Base-by-base conservation (phyloP, 352 stramenopile genomes). In the Phytophthora boehmeriae region DNA sequence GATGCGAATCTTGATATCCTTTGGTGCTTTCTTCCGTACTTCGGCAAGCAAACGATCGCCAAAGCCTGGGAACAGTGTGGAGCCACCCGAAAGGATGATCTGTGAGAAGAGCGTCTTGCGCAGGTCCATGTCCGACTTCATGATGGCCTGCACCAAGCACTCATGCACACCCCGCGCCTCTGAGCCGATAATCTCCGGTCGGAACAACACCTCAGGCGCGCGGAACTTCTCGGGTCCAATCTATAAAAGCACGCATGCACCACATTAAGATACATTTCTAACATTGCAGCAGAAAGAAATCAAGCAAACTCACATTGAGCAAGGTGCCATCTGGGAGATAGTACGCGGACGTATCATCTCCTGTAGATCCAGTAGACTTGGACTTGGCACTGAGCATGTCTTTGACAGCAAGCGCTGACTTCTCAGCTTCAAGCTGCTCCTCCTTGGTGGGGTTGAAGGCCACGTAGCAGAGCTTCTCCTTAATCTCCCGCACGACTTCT, bases 41-140 rank as follows among this genome's bases (percentile, higher is more conserved):
- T 99, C 97, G 25, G 97, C 92, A 11, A 98, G 73, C 53, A 99
- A 78, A 28, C 96, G 89, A 65, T 99, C 95, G 16, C 92, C 92
- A 76, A 99, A 98, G n/a, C 96, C 95, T 11, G 86, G 85, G 50
- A 98, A 95, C 11, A 98, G 80, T 23, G 96, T 99, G n/a, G 95
- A 98, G 52, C 96, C 97, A 42, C 95, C 95, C 14, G 90, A 93
- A 14, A 98, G 71, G 36, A 98, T 93, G 58, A 98, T 96, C 66
- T 98, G 96, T 45, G 76, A 90, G 65, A 96, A 97, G 27, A 98
- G 79, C 62, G 93, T 96, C 66, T 93, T 96, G 11, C 97, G 90
- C 63, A 98, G 90, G 63, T 99, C 97, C 68, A 98, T 89, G 73
- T 99, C 96, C 74, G 93, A 98, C 79, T 98, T 98, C 89, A 98